Evolutionary conservation across 1,284 basidiomycete species (phyloP), one percentile per base, ranked within the genome.

Genomic region (Leccinum pallidistipes): DNA sequence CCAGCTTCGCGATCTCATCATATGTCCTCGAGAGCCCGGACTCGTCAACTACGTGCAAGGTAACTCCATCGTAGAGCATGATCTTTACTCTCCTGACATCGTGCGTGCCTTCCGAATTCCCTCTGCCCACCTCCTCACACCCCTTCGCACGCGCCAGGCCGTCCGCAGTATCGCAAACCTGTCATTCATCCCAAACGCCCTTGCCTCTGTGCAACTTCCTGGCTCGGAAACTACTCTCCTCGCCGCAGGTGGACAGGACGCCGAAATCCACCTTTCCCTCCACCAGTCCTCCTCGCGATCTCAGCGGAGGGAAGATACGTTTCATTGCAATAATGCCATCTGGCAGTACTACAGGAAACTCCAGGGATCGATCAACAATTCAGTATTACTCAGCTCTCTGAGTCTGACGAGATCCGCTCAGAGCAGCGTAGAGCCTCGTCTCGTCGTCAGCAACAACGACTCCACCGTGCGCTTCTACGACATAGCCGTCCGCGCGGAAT

Each of bases 401-500:
- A 86, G 80, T 68, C 76, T 87, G 59, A 80, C 83, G 16, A 78
- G 78, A 61, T 83, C 83, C 29, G 77, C 83, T 66, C 79, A 86
- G 70, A 84, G 83, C 71, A 83, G 81, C 61, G 78, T 81, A 2
- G 87, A 91, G 65, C 89, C 91, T 0, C 81, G 90, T n/a, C 80
- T 94, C 54, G 83, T 86, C 45, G 85, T 94, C 59, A 91, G 88
- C 77, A 94, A 94, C 72, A 96, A 95, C 71, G 92, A 95, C 70
- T 82, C 82, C 60, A 84, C 84, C 0, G 84, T 95, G 69, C 88
- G 86, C 70, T 86, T 94, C 65, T 93, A 86, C 70, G 89, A 92
- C 62, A 77, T 93, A 21, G 81, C 85, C 7, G 71, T 88, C 45
- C 80, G 81, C 62, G 55, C 75, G 64, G 68, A 80, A 52, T 73